These are phyloP conservation scores for Piloderma croceum DNA, from an alignment of 768 basidiomycete species.

Conservation along the genomic window DNA sequence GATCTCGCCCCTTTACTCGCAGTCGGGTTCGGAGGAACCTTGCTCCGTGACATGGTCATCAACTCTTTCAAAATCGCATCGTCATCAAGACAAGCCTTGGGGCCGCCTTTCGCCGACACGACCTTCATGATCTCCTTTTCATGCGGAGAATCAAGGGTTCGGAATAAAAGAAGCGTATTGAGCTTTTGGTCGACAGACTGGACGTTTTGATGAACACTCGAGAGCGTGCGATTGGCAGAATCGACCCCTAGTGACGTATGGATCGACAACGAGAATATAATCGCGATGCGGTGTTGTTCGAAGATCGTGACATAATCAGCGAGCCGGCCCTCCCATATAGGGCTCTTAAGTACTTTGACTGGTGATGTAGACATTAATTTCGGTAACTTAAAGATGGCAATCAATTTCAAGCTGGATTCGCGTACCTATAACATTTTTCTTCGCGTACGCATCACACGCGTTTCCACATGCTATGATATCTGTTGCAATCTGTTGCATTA, in stretches of 20 bases:
- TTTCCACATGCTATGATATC: slow-evolving; percentile 33
- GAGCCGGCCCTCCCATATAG: slow-evolving; percentile 24
- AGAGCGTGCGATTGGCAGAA: slow-evolving; percentile 8
- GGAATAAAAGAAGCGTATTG: slow-evolving; percentile 22
- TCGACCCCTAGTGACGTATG: slow-evolving; percentile 22
- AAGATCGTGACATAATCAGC: slow-evolving; percentile 18
- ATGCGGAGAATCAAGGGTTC: slow-evolving; percentile 17
- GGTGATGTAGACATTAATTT: not conserved
- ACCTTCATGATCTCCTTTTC: slow-evolving; percentile 22
- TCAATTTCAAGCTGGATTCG: no score
- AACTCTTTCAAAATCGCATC: slow-evolving; percentile 20
- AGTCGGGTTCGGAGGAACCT: no score
- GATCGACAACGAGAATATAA: slow-evolving; percentile 24
- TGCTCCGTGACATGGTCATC: no score
- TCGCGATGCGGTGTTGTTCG: slow-evolving; percentile 20
- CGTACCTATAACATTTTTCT: slow-evolving; percentile 26
- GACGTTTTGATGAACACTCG: slow-evolving; percentile 9
- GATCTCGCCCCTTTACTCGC: no score
- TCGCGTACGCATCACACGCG: slow-evolving; percentile 29
- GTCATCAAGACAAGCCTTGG: slow-evolving; percentile 19
- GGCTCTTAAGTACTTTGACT: slow-evolving; percentile 28
- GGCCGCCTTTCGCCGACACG: slow-evolving; percentile 22
- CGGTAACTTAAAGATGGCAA: not conserved
- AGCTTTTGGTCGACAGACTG: slow-evolving; percentile 14
- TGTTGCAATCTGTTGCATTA: slow-evolving; percentile 21